Evolutionary conservation across 148 eudicot species (phyloP), one percentile per base, ranked within the genome.

Genomic region (Pharnaceum exiguum): DNA sequence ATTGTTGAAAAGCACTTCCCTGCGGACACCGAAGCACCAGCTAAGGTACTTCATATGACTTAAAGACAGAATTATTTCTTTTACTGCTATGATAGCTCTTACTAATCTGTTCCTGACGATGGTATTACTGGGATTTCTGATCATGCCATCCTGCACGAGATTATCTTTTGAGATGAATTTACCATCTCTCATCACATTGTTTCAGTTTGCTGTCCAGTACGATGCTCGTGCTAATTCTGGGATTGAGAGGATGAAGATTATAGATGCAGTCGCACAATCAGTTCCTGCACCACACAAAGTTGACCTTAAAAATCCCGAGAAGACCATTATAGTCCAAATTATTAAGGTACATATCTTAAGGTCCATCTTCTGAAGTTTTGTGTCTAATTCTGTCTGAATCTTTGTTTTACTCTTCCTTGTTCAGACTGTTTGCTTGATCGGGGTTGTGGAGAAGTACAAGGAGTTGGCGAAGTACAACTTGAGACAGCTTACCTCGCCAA

Each of bases 141-240:
- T 26, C 29, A 13, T 16, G 27, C 29, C 7, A 25, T 50, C 51
- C 21, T 51, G 58, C 31, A 50, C 44, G 29, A n/a, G 37, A 63
- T n/a, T n/a, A n/a, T n/a, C n/a, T n/a, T n/a, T n/a, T n/a, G n/a
- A 19, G 22, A 39, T 17, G 10, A 37, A 55, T 13, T 8, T 12
- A 36, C 59, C 21, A 25, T 57, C 51, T 35, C 53, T 36, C 25
- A 35, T 31, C 32, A 15, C 11, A 10, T 25, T 46, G 7, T 50
- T 38, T 50, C 75, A 93, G 99, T 93, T 77, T 83, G 90, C 99
- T n/a, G 96, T 93, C 29, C 68, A 77, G 27, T 93, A 89, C 62
- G 99, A 93, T 46, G 95, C 96, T 36, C 90, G 99, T 17, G 96
- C 99, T 67, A 93, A 93, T 67, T 72, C 85, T 55, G 96, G 99